Percentiles rank a stretch among this genome's conserved stretches.
Conservation (phyloP, 2,329 filamentous ascomycete species). For the Ceratocystiopsis brevicomis region DNA sequence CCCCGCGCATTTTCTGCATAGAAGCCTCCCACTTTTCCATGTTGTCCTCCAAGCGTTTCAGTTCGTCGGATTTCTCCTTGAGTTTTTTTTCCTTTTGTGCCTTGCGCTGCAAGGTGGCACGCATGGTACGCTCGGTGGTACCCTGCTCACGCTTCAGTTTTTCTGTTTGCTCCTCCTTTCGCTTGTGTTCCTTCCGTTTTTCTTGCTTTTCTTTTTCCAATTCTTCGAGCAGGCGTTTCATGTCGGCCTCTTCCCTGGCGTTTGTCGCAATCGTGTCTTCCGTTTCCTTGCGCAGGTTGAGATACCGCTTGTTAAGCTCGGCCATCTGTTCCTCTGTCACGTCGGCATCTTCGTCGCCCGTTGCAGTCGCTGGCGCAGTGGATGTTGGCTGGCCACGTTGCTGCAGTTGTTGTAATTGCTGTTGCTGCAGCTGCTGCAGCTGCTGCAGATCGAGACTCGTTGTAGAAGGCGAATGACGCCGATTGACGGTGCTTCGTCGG, state of each 20-base stretch:
- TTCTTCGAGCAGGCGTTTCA: conserved; percentile 43
- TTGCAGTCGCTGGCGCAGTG: conserved; percentile 1
- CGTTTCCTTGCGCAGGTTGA: conserved; percentile 63
- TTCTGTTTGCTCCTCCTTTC: conserved; percentile 79
- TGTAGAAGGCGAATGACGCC: conserved; percentile 57
- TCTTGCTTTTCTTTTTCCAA: conserved; percentile 62
- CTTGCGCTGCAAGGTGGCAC: conserved; percentile 59
- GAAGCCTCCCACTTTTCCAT: conserved; percentile 49
- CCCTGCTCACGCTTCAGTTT: conserved; percentile 68
- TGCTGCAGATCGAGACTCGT: conserved; percentile 31
- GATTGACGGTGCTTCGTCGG: conserved; percentile 50
- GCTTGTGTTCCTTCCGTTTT: conserved; percentile 58
- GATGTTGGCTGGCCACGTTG: conserved; percentile 5
- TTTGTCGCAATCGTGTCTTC: conserved; percentile 59
- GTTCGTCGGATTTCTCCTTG: conserved; percentile 49
- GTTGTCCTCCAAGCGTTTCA: conserved; percentile 50
- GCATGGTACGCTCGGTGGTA: conserved; percentile 62
- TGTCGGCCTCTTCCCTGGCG: conserved; percentile 52
- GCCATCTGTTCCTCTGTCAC: conserved; percentile 50
- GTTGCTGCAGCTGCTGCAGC: background rate
- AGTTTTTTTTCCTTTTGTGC: conserved; percentile 57
- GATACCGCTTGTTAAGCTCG: conserved; percentile 64
- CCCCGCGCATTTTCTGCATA: conserved; percentile 37
- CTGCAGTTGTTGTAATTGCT: conserved; percentile 1
- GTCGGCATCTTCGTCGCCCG: conserved; percentile 22